Base-by-base conservation (phyloP, 257 asterid species). In the Haberlea rhodopensis region DNA sequence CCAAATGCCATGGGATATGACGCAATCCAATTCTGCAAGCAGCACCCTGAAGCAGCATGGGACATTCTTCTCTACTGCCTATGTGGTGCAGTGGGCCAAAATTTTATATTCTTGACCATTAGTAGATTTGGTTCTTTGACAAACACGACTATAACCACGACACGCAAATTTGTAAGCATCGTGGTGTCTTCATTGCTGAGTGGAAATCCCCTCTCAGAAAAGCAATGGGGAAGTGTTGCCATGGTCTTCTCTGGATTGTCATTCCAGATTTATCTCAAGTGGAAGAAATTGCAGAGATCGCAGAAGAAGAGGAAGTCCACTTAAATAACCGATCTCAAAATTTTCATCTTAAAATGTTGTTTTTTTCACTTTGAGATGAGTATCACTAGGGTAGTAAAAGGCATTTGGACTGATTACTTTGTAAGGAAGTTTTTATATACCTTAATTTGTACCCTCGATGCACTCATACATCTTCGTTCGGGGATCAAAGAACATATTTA, bases 221-320 rank as follows among this genome's bases (percentile, higher is more conserved):
- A 84, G 65, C 99, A 92, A 71, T 89, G 99, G 99, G 86, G 81
- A 21, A 89, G 99, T 23, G 95, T 92, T 8, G 6, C 52, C 28
- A 92, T 92, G 97, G 99, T 92, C 60, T 92, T 89, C 81, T 81
- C 97, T 0, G 97, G 99, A 34, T 75, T 92, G 60, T 87, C 99
- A 0, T 92, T 85, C 77, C 95, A 89, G 76, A 92, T 89, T 69
- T 92, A 84, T 70, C 78, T 92, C 16, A 89, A 92, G 72, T 92
- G 96, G 96, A 85, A 73, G 73, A 92, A 76, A 73, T 62, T 82
- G 75, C 85, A 80, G 79, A 80, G 85, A 73, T 37, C 72, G 76
- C 89, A 74, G 77, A 89, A 82, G 79, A 89, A 87, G 75, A 82
- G 82, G 72, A 92, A 87, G 82, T 53, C 91, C 62, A 78, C 70